Base-by-base conservation (phyloP, 2,329 filamentous ascomycete genomes). In the Botryosphaeria dothidea region DNA sequence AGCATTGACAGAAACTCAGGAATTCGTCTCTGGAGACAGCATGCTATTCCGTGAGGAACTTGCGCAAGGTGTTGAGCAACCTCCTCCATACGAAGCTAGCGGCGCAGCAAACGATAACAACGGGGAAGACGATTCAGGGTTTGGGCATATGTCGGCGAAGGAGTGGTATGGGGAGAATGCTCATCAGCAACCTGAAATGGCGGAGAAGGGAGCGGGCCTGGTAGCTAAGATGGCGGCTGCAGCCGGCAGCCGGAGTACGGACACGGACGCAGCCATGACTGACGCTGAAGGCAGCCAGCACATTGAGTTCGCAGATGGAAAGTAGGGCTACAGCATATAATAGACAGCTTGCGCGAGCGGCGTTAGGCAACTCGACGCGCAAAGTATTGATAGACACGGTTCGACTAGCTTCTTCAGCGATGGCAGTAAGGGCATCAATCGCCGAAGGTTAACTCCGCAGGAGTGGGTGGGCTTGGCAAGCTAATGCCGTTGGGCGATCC, bases 11-110 rank as follows among this genome's bases (percentile, higher is more conserved):
- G 34, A 13, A 21, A 25, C 21, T 21, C 15, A 68, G 67, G 62
- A 77, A 29, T 85, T 86, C 65, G 79, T 85, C n/a, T 77, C 81
- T 36, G 74, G 73, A 48, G 84, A 86, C 68, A 85, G 84, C 52
- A 68, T 71, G 3, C 68, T 64, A n/a, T 77, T 78, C 62, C 46
- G 72, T 25, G 68, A 75, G 36, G 74, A 78, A 27, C 27, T 77
- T n/a, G 29, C 57, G 41, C 48, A 45, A 21, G 66, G 66, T 34
- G 31, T 27, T 11, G 62, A 64, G 23, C 62, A 58, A 23, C 63
- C 63, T 36, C 63, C 63, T 27, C 54, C 63, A 4, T 65, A 65
- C 29, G 54, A 65, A 23, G 31, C 17, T 7, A 43, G 19, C 9
- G 38, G 46, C 3, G 5, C 31, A 15, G 52, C 6, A 13, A 17